phyloP scores from a whole-genome alignment of 2,329 filamentous ascomycete genomes.

The Talaromyces sp. region DNA sequence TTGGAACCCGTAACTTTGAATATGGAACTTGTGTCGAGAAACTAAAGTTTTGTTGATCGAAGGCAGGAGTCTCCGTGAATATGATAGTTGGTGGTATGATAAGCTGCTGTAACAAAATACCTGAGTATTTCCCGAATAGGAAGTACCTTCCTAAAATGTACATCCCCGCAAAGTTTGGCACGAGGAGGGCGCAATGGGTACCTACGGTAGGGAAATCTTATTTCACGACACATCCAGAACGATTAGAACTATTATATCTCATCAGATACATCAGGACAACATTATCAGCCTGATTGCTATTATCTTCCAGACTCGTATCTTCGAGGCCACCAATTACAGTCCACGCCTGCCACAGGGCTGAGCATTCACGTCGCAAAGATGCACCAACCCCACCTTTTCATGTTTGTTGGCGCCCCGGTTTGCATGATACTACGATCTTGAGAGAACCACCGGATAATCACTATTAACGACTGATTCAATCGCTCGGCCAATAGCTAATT shows the following conservation, averaged over 20 bases:
- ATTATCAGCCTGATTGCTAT: background rate
- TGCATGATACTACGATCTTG: constrained; percentile 1
- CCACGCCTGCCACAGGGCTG: background rate
- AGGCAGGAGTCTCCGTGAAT: background rate
- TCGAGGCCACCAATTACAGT: constrained; percentile 10
- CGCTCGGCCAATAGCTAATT: background rate
- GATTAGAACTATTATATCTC: background rate
- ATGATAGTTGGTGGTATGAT: background rate
- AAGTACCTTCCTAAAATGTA: constrained; percentile 4
- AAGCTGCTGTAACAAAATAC: background rate
- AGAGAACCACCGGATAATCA: background rate
- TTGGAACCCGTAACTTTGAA: background rate
- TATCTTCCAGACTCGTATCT: background rate
- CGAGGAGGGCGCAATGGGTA: background rate
- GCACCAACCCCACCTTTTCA: constrained; percentile 10
- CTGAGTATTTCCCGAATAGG: background rate
- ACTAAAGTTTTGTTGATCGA: background rate
- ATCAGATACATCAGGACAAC: background rate
- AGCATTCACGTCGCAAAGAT: constrained; percentile 3
- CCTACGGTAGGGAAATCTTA: background rate
- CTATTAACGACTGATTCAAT: background rate
- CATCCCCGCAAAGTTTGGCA: background rate
- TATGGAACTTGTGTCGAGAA: too few species aligned
- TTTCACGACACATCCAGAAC: background rate
- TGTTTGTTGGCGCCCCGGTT: constrained; percentile 1